phyloP scores from a whole-genome alignment of 2,329 filamentous ascomycete genomes.

The Colletotrichum gigasporum region DNA sequence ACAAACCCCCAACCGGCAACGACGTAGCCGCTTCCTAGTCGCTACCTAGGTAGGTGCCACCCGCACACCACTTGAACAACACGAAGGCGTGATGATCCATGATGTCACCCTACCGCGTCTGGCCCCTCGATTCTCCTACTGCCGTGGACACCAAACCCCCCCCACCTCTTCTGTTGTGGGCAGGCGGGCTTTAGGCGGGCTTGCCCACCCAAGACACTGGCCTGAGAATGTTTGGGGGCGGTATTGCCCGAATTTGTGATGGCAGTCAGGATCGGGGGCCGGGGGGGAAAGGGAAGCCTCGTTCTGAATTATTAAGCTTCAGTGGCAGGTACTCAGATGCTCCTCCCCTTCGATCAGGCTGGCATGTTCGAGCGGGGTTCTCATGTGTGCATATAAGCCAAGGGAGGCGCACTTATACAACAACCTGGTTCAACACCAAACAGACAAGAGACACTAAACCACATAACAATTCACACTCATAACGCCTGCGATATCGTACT shows the following conservation, averaged over 20 bases:
- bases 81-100: constrained; percentile 16
- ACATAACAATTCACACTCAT: no score
- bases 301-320: constrained; percentile 20
- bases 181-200: no score
- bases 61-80: neutral
- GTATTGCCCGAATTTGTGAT: no score
- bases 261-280: no score
- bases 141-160: no score
- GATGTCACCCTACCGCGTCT: constrained; percentile 15
- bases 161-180: neutral
- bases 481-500: no score
- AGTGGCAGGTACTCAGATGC: neutral
- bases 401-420: neutral
- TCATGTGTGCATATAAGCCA: neutral
- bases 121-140: constrained; percentile 1
- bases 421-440: no score
- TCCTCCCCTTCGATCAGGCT: neutral
- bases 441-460: no score
- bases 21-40: no score
- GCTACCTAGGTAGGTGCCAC: neutral
- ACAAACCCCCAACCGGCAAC: neutral
- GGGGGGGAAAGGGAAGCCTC: neutral
- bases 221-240: neutral
- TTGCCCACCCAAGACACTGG: no score
- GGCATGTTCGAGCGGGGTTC: neutral